A percentile compares a stretch with the other conserved stretches of the same genome.
phyloP scores from a whole-genome alignment of 2,329 filamentous ascomycete species.

The Fusarium caatingaense region DNA sequence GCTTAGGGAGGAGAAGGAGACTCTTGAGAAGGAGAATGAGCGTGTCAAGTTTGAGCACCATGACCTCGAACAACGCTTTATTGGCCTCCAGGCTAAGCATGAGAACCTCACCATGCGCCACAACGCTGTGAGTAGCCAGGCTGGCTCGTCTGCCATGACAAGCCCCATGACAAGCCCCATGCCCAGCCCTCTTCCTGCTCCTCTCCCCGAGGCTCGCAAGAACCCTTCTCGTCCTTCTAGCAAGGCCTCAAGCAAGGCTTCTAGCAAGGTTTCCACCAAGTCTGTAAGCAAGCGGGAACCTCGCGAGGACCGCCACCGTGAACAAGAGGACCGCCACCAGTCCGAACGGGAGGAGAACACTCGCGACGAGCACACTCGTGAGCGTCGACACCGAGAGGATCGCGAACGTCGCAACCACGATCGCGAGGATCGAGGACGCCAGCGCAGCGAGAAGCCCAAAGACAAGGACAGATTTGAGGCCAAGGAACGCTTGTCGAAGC shows the following conservation, averaged over 20 bases:
- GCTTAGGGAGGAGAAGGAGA: constrained; percentile 38
- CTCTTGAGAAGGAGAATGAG: constrained; percentile 43
- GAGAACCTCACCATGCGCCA: constrained; percentile 48
- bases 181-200: constrained; percentile 40
- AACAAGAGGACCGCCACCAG: constrained; percentile 39
- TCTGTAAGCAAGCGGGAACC: constrained; percentile 41
- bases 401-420: constrained; percentile 43
- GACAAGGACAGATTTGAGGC: constrained; percentile 47
- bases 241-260: constrained; percentile 49
- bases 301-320: constrained; percentile 42
- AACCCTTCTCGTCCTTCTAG: constrained; percentile 45
- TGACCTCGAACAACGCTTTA: constrained; percentile 42
- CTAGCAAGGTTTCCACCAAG: constrained; percentile 44
- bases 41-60: constrained; percentile 48
- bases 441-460: constrained; percentile 44
- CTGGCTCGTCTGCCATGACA: constrained; percentile 40
- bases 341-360: constrained; percentile 40
- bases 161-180: constrained; percentile 43
- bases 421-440: constrained; percentile 41
- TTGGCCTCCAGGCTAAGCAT: constrained; percentile 46
- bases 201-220: constrained; percentile 46
- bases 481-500: constrained; percentile 52
- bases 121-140: constrained; percentile 43
- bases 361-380: constrained; percentile 36
- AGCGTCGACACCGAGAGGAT: constrained; percentile 40